Evolutionary conservation across 805 yeast genomes (phyloP).

Genomic region (Pichia cabralensis): DNA sequence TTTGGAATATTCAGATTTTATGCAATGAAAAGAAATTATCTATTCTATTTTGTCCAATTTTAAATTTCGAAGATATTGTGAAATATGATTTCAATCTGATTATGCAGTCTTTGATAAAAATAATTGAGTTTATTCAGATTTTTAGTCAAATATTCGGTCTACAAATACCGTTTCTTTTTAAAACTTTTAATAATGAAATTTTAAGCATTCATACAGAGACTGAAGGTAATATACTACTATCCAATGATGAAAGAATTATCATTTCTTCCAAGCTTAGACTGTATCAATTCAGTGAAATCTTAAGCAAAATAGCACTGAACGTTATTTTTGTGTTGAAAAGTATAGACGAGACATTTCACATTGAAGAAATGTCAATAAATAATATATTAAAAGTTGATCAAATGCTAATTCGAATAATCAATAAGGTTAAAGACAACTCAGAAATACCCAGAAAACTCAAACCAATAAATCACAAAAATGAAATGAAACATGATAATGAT

Average conservation of each 20-base stretch:
- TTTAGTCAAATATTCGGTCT: slow-evolving; percentile 13
- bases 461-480: no score
- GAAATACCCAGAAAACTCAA: no score
- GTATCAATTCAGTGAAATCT: no score
- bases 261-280: no score
- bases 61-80: slow-evolving; percentile 15
- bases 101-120: slow-evolving; percentile 15
- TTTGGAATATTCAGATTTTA: no score
- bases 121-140: slow-evolving; percentile 12
- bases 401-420: neutral
- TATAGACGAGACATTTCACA: slow-evolving; percentile 1
- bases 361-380: slow-evolving; percentile 8
- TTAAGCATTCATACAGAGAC: no score
- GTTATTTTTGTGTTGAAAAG: slow-evolving; percentile 9
- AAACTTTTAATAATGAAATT: neutral
- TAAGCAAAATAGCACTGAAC: slow-evolving; percentile 16
- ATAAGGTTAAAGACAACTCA: neutral
- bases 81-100: slow-evolving; percentile 15
- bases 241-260: no score
- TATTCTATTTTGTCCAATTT: slow-evolving; percentile 20
- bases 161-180: slow-evolving; percentile 16
- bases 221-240: no score
- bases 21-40: slow-evolving; percentile 2
- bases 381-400: slow-evolving; percentile 9
- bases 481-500: no score